phyloP scores from a whole-genome alignment of 2,329 filamentous ascomycete species.

The Sporothrix luriei region DNA sequence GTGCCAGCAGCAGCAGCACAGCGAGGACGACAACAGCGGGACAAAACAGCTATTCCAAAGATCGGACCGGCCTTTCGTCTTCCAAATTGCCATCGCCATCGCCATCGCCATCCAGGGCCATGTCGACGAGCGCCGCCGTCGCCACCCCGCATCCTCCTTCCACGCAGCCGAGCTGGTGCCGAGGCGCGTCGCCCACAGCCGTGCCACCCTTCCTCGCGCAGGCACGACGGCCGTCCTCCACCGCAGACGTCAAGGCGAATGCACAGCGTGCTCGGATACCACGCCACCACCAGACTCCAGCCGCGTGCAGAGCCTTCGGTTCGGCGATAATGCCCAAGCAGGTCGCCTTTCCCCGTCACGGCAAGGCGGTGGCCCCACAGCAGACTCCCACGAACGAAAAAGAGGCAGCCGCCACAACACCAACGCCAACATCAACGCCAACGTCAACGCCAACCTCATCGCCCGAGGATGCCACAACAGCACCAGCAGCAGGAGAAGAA shows the following conservation, averaged over 20 bases:
- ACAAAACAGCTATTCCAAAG: not conserved
- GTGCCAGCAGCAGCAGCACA: constrained; percentile 20
- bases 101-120: not conserved
- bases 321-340: constrained; percentile 46
- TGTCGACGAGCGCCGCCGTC: not conserved
- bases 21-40: not conserved
- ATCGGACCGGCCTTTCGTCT: not conserved
- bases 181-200: not conserved
- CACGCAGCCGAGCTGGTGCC: constrained; percentile 21
- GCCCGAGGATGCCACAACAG: not conserved
- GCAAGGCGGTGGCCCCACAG: constrained; percentile 62
- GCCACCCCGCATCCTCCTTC: not conserved
- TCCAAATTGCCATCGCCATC: not conserved
- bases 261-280: not conserved
- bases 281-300: constrained; percentile 34
- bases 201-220: constrained; percentile 1
- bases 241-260: not conserved
- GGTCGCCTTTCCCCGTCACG: constrained; percentile 57
- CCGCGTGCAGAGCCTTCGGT: constrained; percentile 44
- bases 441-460: not conserved
- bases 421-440: too few relatives aligned
- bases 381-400: constrained; percentile 35
- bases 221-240: not conserved
- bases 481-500: not conserved
- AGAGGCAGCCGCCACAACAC: not conserved